Evolutionary conservation across 202 grass and related monocot species (phyloP).

Genomic region (Panicum hallii): DNA sequence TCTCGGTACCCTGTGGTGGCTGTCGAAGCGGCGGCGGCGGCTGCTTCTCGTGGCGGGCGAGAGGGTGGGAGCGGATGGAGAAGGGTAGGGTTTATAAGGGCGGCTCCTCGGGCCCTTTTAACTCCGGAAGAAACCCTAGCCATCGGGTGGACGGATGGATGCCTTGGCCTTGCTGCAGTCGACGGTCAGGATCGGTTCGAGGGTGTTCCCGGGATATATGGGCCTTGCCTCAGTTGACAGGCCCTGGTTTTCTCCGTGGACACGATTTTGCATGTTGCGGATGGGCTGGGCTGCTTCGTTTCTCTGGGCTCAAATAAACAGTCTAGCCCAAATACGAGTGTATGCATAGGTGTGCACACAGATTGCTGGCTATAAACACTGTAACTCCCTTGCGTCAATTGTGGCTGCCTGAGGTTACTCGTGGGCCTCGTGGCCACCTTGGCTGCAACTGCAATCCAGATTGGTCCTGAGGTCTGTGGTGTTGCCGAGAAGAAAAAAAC

Average conservation of each 20-base stretch:
- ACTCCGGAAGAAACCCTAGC: slow-evolving; percentile 51
- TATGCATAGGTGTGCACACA: no score
- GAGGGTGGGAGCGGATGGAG: neutral
- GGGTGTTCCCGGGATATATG: neutral
- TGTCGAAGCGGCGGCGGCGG: slow-evolving; percentile 8
- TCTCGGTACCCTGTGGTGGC: slow-evolving; percentile 31
- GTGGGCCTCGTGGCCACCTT: neutral
- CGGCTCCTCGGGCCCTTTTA: slow-evolving; percentile 9
- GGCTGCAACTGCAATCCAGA: no score
- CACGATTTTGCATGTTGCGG: no score
- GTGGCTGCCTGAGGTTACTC: neutral
- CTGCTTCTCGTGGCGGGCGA: slow-evolving; percentile 29
- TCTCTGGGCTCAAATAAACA: no score
- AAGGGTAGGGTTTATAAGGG: slow-evolving; percentile 50
- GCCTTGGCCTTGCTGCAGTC: neutral
- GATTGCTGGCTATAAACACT: no score
- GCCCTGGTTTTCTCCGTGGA: no score
- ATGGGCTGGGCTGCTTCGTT: no score
- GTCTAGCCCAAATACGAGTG: no score
- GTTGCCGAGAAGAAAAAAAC: no score
- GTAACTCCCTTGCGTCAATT: no score
- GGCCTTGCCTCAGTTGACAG: neutral
- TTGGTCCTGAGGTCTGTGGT: no score
- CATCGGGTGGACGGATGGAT: slow-evolving; percentile 30
- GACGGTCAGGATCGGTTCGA: slow-evolving; percentile 12